Evolutionary conservation across 2,329 filamentous ascomycete species (phyloP).

Genomic region (Claviceps paspali): DNA sequence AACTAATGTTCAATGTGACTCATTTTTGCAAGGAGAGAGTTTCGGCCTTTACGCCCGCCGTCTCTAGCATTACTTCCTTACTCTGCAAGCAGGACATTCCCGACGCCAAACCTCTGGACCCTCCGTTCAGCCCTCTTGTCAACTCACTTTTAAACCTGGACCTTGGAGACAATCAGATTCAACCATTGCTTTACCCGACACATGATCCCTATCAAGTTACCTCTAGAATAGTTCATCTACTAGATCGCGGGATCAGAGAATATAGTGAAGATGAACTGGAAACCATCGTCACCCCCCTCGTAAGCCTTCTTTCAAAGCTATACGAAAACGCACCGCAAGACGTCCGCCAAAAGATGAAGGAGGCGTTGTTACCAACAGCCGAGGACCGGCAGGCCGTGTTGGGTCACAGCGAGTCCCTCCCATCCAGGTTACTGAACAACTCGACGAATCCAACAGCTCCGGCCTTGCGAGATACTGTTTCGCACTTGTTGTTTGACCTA

Average conservation of each 20-base stretch:
- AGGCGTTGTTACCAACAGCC: constrained; percentile 57
- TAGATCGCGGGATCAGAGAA: constrained; percentile 47
- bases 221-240: constrained; percentile 51
- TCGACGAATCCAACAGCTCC: constrained; percentile 60
- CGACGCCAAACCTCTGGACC: constrained; percentile 51
- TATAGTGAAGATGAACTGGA: constrained; percentile 62
- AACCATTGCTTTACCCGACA: constrained; percentile 50
- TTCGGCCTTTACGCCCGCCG: constrained; percentile 47
- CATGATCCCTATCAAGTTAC: constrained; percentile 42
- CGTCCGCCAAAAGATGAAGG: constrained; percentile 46
- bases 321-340: constrained; percentile 51
- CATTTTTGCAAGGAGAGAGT: constrained; percentile 52
- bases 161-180: constrained; percentile 38
- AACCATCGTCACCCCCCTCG: constrained; percentile 49
- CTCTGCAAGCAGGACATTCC: constrained; percentile 45
- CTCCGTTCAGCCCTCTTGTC: constrained; percentile 55
- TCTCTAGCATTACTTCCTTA: constrained; percentile 56
- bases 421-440: constrained; percentile 62
- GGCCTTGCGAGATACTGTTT: constrained; percentile 58
- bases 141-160: constrained; percentile 74
- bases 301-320: constrained; percentile 60
- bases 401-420: constrained; percentile 57
- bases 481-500: constrained; percentile 70
- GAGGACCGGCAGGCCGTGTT: constrained; percentile 64
- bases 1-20: constrained; percentile 78